Evolutionary conservation across 495 filamentous ascomycete genomes (phyloP), one percentile per base, ranked within the genome.

Genomic region (Peziza echinospora): DNA sequence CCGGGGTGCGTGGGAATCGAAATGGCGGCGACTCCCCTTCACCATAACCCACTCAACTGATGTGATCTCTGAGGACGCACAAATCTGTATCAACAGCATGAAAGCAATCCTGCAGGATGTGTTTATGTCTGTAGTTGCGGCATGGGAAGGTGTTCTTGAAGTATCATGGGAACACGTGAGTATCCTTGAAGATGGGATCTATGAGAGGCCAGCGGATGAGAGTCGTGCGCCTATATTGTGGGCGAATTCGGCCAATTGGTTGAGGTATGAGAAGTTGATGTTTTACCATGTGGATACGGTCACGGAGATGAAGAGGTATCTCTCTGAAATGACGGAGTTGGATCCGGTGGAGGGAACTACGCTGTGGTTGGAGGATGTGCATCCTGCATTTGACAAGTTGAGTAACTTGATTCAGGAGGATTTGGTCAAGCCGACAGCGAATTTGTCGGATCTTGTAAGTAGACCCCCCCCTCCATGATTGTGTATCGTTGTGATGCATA

Each of bases 101-200:
- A 68, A 70, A 44, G 58, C 66, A 5, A 67, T 72, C 6, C 50
- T 72, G 2, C 50, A 60, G 23, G 70, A 72, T 54, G 59, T 73
- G 49, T 72, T 70, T 60, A 70, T 67, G 45, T 62, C 62, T 5
- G 45, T 72, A 3, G 57, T 60, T 0, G 55, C 58, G 9, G 52
- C 51, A 17, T 74, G 71, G 67, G 65, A 71, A 22, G 49, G 51
- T 17, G 63, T 68, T 42, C 51, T 73, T 28, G 61, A 63, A 44
- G 58, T 59, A 17, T 59, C 52, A 8, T 61, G 59, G 49, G 65
- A 66, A 26, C 68, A 71, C 49, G 63, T 69, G 24, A 55, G 49
- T 39, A 70, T 70, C 19, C 60, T 71, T 24, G 70, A 73, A 59
- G 71, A 74, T 53, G 69, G 70, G 44, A 71, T 74, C 41, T 73